Conservation (phyloP, 495 filamentous ascomycete species). For the Penicillium malachiteum region DNA sequence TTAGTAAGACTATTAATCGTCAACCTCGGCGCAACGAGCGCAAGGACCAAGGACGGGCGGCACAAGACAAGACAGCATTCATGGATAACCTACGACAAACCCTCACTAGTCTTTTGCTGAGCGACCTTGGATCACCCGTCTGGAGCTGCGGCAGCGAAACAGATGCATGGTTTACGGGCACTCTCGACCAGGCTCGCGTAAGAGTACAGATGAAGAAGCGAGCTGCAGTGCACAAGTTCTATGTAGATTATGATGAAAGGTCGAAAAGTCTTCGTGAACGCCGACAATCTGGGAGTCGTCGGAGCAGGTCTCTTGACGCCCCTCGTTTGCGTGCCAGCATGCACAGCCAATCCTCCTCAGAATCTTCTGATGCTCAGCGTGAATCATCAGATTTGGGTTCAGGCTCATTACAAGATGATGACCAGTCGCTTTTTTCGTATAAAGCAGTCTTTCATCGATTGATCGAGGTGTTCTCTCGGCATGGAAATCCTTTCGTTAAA, state of each 20-base stretch:
- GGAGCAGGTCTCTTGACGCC: conserved; percentile 38
- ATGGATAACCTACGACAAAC: conserved; percentile 74
- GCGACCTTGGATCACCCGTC: conserved; percentile 82
- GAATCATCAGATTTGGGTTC: neutral
- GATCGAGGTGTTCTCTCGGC: conserved; percentile 82
- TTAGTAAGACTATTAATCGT: conserved; percentile 37
- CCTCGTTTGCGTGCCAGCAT: conserved; percentile 3
- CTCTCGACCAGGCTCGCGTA: conserved; percentile 72
- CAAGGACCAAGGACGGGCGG: conserved; percentile 46
- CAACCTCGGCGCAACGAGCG: conserved; percentile 37
- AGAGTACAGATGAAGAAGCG: conserved; percentile 67
- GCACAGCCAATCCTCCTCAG: neutral
- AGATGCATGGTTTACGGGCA: conserved; percentile 81
- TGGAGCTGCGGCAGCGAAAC: conserved; percentile 88
- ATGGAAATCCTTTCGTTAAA: conserved; percentile 85
- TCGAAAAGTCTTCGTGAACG: conserved; percentile 24
- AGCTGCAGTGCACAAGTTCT: conserved; percentile 50
- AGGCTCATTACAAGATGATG: conserved; percentile 5
- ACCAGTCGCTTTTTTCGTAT: conserved; percentile 60
- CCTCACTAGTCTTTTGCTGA: conserved; percentile 80
- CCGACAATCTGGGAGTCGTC: conserved; percentile 21
- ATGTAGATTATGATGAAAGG: conserved; percentile 40
- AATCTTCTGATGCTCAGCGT: neutral
- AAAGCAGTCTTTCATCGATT: conserved; percentile 73
- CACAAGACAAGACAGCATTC: conserved; percentile 62